A percentile compares a stretch with the other conserved stretches of the same genome.
Conservation (phyloP, 164 flowering plant species). For the Dillenia suffruticosa region DNA sequence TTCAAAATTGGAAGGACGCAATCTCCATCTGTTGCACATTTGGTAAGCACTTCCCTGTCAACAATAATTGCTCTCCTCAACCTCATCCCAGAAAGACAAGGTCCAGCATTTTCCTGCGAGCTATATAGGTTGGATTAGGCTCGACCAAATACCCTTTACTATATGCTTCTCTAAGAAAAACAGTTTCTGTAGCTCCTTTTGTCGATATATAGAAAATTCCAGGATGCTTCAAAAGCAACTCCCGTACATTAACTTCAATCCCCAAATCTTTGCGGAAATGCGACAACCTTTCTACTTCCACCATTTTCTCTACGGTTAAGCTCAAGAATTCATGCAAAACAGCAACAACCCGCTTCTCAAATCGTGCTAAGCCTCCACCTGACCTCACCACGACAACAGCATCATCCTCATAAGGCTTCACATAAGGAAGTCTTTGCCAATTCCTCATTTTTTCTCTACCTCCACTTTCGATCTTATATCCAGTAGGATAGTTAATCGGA, state of each 20-base stretch:
- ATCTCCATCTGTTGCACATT: slow-evolving; percentile 34
- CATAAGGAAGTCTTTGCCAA: slow-evolving; percentile 82
- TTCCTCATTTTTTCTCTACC: slow-evolving; percentile 57
- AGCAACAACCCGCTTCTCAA: slow-evolving; percentile 78
- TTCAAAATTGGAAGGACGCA: slow-evolving; percentile 57
- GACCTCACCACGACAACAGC: slow-evolving; percentile 29
- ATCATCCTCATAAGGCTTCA: slow-evolving; percentile 65
- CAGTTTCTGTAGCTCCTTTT: slow-evolving; percentile 52
- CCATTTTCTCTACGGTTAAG: slow-evolving; percentile 82
- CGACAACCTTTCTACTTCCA: slow-evolving; percentile 62
- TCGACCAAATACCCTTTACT: slow-evolving; percentile 54
- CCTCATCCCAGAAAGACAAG: slow-evolving; percentile 52
- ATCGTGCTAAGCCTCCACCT: slow-evolving; percentile 63
- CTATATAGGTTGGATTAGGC: slow-evolving; percentile 52
- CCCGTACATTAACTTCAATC: slow-evolving; percentile 69
- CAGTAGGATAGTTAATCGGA: slow-evolving; percentile 72
- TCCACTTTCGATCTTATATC: slow-evolving; percentile 62
- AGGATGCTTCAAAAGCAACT: slow-evolving; percentile 80
- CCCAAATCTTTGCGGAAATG: slow-evolving; percentile 75
- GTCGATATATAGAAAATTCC: slow-evolving; percentile 88
- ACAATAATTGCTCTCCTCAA: slow-evolving; percentile 10
- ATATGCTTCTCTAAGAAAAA: slow-evolving; percentile 85
- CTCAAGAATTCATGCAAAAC: slow-evolving; percentile 79
- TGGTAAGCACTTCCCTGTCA: slow-evolving; percentile 4
- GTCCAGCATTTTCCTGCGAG: slow-evolving; percentile 74